A percentile compares a stretch with the other conserved stretches of the same genome.
Evolutionary conservation across 805 yeast genomes (phyloP).

Genomic region (Diddensiella santjacobensis): DNA sequence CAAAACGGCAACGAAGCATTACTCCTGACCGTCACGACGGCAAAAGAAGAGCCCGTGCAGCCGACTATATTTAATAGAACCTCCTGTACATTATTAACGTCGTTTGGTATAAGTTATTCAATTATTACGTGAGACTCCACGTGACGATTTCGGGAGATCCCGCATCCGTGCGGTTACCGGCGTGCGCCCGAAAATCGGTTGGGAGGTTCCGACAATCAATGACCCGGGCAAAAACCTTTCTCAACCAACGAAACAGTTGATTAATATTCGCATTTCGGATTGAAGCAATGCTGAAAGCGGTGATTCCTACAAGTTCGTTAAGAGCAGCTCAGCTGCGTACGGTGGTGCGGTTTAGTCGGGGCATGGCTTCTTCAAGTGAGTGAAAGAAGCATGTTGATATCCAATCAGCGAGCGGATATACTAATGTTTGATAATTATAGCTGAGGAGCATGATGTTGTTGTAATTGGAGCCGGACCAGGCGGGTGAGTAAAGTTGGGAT

Average conservation of each 20-base stretch:
- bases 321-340: conserved; percentile 1
- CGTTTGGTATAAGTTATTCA: too few species aligned
- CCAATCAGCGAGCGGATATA: neutral
- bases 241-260: too few species aligned
- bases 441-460: conserved; percentile 76
- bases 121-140: too few species aligned
- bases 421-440: neutral
- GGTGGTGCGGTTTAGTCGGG: conserved; percentile 12
- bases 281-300: conserved; percentile 2
- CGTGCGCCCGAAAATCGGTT: too few species aligned
- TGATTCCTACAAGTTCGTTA: conserved; percentile 1
- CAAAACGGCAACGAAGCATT: neutral
- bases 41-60: conserved; percentile 14
- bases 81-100: neutral
- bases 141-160: too few species aligned
- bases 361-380: conserved; percentile 22
- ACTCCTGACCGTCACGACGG: conserved; percentile 7
- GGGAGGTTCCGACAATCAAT: too few species aligned
- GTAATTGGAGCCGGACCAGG: conserved; percentile 99
- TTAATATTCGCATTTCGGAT: too few species aligned
- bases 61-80: conserved; percentile 9
- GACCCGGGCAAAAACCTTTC: too few species aligned
- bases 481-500: conserved; percentile 43
- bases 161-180: neutral
- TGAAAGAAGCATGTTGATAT: neutral